A percentile compares a stretch with the other conserved stretches of the same genome.
Conservation (phyloP, 2,329 filamentous ascomycete species). For the Fusarium nematophilum region DNA sequence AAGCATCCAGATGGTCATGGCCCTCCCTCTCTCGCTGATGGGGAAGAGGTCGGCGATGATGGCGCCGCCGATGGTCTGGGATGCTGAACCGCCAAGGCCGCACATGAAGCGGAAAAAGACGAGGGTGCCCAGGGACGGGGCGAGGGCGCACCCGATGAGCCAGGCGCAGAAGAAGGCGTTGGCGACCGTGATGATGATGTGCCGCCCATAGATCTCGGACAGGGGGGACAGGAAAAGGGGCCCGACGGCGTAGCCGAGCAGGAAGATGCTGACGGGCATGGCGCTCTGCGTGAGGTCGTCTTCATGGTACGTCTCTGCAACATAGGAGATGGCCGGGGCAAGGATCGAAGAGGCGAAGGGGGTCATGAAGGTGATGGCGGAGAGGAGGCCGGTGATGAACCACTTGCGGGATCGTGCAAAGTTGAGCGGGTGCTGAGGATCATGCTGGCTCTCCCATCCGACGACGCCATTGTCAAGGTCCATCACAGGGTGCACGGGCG, state of each 20-base stretch:
- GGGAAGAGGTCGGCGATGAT: conserved; percentile 67
- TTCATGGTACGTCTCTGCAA: conserved; percentile 58
- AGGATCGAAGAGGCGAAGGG: conserved; percentile 73
- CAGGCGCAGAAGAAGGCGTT: conserved; percentile 72
- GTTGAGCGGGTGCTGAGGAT: conserved; percentile 69
- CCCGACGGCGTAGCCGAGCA: conserved; percentile 69
- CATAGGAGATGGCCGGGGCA: conserved; percentile 58
- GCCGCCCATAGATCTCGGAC: conserved; percentile 73
- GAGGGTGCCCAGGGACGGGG: conserved; percentile 63
- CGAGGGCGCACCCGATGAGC: conserved; percentile 72
- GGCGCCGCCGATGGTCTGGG: conserved; percentile 65
- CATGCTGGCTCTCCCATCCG: conserved; percentile 69
- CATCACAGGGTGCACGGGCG: conserved; percentile 56
- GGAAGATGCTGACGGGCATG: conserved; percentile 70
- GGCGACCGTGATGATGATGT: conserved; percentile 65
- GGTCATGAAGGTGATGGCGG: conserved; percentile 72
- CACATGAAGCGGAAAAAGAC: conserved; percentile 70
- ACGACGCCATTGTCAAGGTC: conserved; percentile 66
- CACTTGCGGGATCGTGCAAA: conserved; percentile 67
- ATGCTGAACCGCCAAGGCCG: conserved; percentile 68
- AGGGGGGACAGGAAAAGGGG: conserved; percentile 68
- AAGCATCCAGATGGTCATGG: conserved; percentile 63
- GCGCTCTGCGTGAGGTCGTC: conserved; percentile 54
- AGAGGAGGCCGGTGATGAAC: conserved; percentile 65
- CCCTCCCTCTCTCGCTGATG: conserved; percentile 58